Base-by-base conservation (phyloP, 306 rosid species). In the Vigna radiata region DNA sequence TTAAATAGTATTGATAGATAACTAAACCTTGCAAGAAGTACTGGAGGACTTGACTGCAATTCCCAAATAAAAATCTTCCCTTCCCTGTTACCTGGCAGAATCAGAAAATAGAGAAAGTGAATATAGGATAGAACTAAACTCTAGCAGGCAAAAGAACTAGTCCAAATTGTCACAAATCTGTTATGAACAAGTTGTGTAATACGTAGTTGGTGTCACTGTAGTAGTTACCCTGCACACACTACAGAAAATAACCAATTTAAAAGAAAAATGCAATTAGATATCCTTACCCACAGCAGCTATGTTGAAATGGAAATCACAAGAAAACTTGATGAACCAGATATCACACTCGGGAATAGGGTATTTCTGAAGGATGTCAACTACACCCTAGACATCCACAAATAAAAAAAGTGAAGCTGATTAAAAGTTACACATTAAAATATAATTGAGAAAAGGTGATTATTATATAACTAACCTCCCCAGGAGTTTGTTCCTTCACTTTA, bases 281-380 rank as follows among this genome's bases (percentile, higher is more conserved):
- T 15, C 55, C 73, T 80, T 84, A 89, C 99, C 99, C 89, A 95
- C 87, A 12, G 98, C 94, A 76, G 87, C 89, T 17, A 93, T 73
- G 66, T 88, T 83, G 76, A 80, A 92, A 82, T 89, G 94, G 84
- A 95, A 95, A 86, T 92, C 99, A 48, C 91, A 95, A 49, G 98
- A 95, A 77, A 95, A 95, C 82, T 95, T 95, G 91, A 95, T 92
- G 88, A 92, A 95, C 97, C 99, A 95, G 77, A 95, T 92, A 82
- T 95, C 99, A 70, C 99, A 95, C 72, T 93, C 99, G 0, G 99
- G 98, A 82, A 87, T 89, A 41, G 99, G 99, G 87, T 95, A 95
- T 78, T 90, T 95, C 85, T 95, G 99, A 83, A 95, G 99, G 79
- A 92, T 81, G 86, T 92, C 99, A 70, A 85, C 97, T 10, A 87